Evolutionary conservation across 1,284 basidiomycete species (phyloP), one percentile per base, ranked within the genome.

Genomic region (Trametes hirsuta): DNA sequence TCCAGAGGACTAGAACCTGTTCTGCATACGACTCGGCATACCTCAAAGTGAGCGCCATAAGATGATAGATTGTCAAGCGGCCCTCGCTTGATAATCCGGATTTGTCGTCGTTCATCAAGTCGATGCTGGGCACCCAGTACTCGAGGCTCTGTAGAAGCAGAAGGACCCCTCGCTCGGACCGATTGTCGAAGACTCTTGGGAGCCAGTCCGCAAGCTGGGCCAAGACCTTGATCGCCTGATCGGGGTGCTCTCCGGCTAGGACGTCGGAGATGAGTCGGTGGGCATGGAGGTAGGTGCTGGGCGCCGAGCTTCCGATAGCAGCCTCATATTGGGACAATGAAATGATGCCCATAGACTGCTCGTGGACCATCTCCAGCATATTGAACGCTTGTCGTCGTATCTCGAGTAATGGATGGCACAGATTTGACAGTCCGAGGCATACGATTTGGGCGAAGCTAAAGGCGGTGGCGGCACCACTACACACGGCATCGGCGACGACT

Each of bases 1-100:
- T 82, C 89, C 95, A 95, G 18, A 97, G 83, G 1, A 87, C 83
- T n/a, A 90, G 82, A 37, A 97, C 82, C 70, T 95, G 94, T 66
- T 94, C 91, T 1, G 92, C 83, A 68, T 95, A 88, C 39, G 80
- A 86, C 63, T 91, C 85, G 8, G 85, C 84, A 71, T 91, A 95
- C 54, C 89, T 85, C 49, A 91, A 77, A n/a, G 93, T 95, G 56
- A 98, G 80, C 46, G 90, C 86, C 67, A 96, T 87, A 36, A 97
- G 79, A 71, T 96, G 91, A 65, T 90, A 91, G n/a, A 97, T 80
- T 18, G 88, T 85, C 21, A 83, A 76, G 51, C 85, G 82, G 6
- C 90, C 91, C 49, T 85, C 82, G 30, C 76, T 76, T 6, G 87
- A 86, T 34, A 90, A 74, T 21, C 76, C 77, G 9, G 81, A 78